These are phyloP conservation scores for Neostapfia colusana DNA, from an alignment of 176 grass and related monocot genomes.

Conservation along the genomic window DNA sequence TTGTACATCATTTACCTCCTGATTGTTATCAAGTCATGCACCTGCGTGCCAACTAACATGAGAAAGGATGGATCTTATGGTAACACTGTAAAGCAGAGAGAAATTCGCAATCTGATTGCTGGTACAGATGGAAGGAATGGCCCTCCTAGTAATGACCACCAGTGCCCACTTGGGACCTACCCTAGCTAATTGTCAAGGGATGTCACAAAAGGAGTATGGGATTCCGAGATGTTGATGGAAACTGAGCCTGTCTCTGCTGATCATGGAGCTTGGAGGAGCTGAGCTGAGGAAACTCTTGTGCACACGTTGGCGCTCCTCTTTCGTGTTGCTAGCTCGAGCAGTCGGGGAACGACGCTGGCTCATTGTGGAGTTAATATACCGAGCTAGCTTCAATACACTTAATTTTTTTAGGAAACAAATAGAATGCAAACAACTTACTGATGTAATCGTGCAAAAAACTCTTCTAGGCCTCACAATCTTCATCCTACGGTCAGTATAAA, in stretches of 20 bases:
- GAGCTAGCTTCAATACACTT: too few relatives aligned
- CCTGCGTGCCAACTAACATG: slow-evolving; percentile 22
- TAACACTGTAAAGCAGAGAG: not conserved
- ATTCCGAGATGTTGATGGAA: not conserved
- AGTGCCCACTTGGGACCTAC: slow-evolving; percentile 40
- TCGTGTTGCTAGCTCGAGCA: too few relatives aligned
- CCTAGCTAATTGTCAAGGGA: slow-evolving; percentile 42
- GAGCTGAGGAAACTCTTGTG: too few relatives aligned
- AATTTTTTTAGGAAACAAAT: too few relatives aligned
- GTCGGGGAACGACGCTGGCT: too few relatives aligned
- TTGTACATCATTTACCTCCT: not conserved
- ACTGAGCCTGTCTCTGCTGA: not conserved
- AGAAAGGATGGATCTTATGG: not conserved
- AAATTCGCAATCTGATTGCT: slow-evolving; percentile 20
- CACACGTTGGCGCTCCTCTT: too few relatives aligned
- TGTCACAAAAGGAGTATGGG: slow-evolving; percentile 19
- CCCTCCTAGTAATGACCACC: slow-evolving; percentile 49
- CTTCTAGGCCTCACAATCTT: too few relatives aligned
- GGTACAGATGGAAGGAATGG: slow-evolving; percentile 37
- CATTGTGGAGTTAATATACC: too few relatives aligned
- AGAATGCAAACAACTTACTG: too few relatives aligned
- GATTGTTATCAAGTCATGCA: slow-evolving; percentile 1
- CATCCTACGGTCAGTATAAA: too few relatives aligned
- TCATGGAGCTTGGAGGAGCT: too few relatives aligned
- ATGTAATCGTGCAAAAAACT: too few relatives aligned